Base-by-base conservation (phyloP, 768 basidiomycete genomes). In the Crepidotus variabilis region DNA sequence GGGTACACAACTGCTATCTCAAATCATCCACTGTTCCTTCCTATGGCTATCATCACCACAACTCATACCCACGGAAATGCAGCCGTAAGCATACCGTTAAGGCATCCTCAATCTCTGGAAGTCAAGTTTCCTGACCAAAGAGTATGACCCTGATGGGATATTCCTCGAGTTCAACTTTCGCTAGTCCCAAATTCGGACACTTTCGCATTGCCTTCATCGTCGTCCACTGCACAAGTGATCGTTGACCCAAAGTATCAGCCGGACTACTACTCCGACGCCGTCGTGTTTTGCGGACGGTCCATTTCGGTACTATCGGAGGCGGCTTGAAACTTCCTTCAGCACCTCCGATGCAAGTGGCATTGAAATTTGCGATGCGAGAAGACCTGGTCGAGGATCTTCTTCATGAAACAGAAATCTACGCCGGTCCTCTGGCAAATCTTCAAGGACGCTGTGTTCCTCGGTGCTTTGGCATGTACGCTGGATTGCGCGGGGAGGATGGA, bases 311-410 rank as follows among this genome's bases (percentile, higher is more conserved):
- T 52, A 56, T 53, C 24, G 65, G 62, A 43, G 50, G 39, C 45
- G 47, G 28, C 23, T 35, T n/a, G 46, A 49, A 52, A 52, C 34
- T 46, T 54, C 47, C 46, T 4, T 28, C 54, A 20, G 20, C 6
- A 46, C 51, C 22, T 33, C 35, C 10, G 48, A 58, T 36, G 36
- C 18, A 49, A 4, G 65, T 72, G 2, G 69, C 65, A 16, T 65
- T 77, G 36, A 75, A 77, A 54, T 75, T 75, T 57, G 74, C 72
- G 1, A 62, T 77, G 59, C 68, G 75, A 24, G 70, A 71, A 24
- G 74, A 77, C 51, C 64, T 76, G 11, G 64, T 75, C 22, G 57
- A 65, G 23, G 67, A 66, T 50, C 69, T 77, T 18, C 65, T 67
- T 11, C 61, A 70, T 47, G 75, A 77, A 61, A 69, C 67, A 5